A percentile compares a stretch with the other conserved stretches of the same genome.
These are phyloP conservation scores for Tympanopsis confertula DNA, from an alignment of 2,329 filamentous ascomycete species.

Conservation along the genomic window DNA sequence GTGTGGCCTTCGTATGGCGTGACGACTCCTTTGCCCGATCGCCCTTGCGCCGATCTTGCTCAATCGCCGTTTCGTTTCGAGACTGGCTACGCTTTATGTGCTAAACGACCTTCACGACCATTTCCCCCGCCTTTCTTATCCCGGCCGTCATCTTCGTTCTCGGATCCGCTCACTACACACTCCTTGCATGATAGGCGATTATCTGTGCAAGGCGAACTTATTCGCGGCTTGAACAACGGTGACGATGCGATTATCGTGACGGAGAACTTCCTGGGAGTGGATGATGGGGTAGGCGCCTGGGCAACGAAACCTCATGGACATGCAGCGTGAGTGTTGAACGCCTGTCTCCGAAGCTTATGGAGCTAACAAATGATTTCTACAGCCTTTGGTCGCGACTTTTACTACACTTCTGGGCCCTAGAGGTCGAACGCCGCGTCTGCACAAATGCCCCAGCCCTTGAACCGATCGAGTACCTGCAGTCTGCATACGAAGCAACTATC, in stretches of 20 bases:
- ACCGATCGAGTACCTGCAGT: conserved; percentile 43
- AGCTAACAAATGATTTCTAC: conserved; percentile 1
- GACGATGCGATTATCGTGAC: conserved; percentile 56
- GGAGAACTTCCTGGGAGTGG: conserved; percentile 49
- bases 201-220: conserved; percentile 46
- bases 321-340: conserved; percentile 42
- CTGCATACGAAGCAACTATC: conserved; percentile 47
- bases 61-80: conserved; percentile 50
- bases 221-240: conserved; percentile 54
- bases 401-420: conserved; percentile 54
- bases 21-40: too few relatives aligned
- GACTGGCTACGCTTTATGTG: conserved; percentile 54
- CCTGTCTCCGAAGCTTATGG: too few relatives aligned
- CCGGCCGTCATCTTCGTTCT: conserved; percentile 50
- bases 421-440: conserved; percentile 35
- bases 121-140: conserved; percentile 60
- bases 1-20: too few relatives aligned
- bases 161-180: conserved; percentile 52
- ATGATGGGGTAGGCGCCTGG: conserved; percentile 61
- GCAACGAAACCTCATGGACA: conserved; percentile 48
- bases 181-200: conserved; percentile 41
- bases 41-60: too few relatives aligned
- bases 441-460: conserved; percentile 19
- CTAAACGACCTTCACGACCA: conserved; percentile 52
- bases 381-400: conserved; percentile 55